Evolutionary conservation across 2,329 filamentous ascomycete species (phyloP).

Genomic region (Fusarium anguioides): DNA sequence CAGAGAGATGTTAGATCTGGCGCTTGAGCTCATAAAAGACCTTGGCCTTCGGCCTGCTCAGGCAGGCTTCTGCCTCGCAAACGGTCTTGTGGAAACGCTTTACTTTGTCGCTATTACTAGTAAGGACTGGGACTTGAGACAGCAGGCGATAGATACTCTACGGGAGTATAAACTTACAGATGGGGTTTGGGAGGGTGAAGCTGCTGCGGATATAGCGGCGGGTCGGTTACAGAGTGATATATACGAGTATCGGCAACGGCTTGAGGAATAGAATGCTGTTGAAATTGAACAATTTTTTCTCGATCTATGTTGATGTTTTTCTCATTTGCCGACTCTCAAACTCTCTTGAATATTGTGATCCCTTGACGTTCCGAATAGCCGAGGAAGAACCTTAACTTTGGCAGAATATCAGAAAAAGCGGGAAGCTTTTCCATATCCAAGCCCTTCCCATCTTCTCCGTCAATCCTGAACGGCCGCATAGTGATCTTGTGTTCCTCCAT

Average conservation of each 20-base stretch:
- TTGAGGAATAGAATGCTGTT: neutral
- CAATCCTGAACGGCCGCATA: neutral
- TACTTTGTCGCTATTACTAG: neutral
- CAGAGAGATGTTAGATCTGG: accelerated
- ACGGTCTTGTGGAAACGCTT: neutral
- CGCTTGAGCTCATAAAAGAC: accelerated
- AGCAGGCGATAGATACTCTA: accelerated
- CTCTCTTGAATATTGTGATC: neutral
- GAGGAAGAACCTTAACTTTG: neutral
- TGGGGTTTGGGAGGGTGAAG: neutral
- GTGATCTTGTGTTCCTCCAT: neutral
- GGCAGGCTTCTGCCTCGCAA: accelerated
- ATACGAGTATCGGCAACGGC: neutral
- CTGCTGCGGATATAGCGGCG: neutral
- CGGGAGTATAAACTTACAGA: neutral
- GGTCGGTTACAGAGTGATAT: neutral
- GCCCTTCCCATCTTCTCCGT: neutral
- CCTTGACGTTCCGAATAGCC: neutral
- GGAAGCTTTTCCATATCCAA: constrained; percentile 4
- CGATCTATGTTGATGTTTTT: accelerated
- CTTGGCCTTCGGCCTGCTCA: neutral
- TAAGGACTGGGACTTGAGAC: neutral
- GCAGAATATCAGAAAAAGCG: neutral
- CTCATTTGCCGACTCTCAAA: neutral
- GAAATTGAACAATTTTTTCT: neutral